Percentiles rank a stretch among this genome's conserved stretches.
phyloP scores from a whole-genome alignment of 1,284 basidiomycete genomes.

The Sanghuangporus sanghuang region DNA sequence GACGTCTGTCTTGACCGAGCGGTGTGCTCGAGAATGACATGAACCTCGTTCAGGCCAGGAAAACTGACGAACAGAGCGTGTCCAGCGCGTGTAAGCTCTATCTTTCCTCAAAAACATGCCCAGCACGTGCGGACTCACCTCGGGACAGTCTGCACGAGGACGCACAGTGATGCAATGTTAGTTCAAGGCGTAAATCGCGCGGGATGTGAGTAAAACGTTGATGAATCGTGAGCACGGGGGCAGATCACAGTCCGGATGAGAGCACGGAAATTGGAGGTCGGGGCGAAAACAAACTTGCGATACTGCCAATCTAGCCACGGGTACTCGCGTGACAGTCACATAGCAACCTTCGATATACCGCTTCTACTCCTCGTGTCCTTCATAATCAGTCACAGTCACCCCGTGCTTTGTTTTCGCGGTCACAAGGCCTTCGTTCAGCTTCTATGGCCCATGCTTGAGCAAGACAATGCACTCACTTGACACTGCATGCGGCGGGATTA shows the following conservation, averaged over 20 bases:
- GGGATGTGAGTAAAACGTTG: background rate
- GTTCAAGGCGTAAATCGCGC: background rate
- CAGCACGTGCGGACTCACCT: slow-evolving; percentile 14
- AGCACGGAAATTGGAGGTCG: background rate
- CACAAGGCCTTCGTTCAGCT: background rate
- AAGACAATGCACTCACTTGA: background rate
- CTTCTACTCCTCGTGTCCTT: background rate
- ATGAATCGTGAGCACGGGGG: background rate
- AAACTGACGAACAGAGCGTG: slow-evolving; percentile 6
- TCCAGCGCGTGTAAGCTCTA: slow-evolving; percentile 12
- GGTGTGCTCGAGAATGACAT: slow-evolving; percentile 84
- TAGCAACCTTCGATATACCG: background rate
- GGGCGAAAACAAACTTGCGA: background rate
- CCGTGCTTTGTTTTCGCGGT: background rate
- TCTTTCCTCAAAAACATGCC: slow-evolving; percentile 4
- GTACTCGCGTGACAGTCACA: background rate
- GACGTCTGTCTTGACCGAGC: slow-evolving; percentile 75
- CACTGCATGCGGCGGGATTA: background rate
- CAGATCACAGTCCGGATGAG: background rate
- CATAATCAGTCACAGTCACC: background rate
- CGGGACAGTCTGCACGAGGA: slow-evolving; percentile 2
- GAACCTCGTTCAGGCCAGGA: slow-evolving; percentile 29
- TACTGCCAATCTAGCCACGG: background rate
- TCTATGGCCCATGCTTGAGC: background rate
- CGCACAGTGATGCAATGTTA: background rate